phyloP scores from a whole-genome alignment of 257 asterid species.

The Nicotiana attenuata region DNA sequence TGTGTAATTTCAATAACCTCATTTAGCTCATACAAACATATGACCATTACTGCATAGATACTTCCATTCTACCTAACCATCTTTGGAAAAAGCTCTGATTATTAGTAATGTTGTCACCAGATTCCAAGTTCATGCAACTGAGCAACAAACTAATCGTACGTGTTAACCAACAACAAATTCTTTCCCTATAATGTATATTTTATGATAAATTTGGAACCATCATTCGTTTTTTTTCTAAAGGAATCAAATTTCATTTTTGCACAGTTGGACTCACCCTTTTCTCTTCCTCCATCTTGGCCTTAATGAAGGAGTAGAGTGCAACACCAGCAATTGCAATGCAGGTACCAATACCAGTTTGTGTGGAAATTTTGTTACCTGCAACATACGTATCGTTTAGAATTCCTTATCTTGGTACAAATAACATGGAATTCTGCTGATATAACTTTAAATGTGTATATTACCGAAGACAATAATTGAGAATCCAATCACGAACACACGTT shows the following conservation, averaged over 20 bases:
- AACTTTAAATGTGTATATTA: slow-evolving; percentile 17
- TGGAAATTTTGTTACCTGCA: slow-evolving; percentile 87
- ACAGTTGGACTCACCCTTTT: slow-evolving; percentile 62
- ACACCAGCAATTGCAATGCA: slow-evolving; percentile 93
- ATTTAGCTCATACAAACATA: background rate
- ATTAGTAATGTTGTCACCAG: background rate
- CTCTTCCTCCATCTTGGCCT: slow-evolving; percentile 98
- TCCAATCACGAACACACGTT: slow-evolving; percentile 97
- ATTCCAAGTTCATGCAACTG: background rate
- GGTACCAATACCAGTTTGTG: slow-evolving; percentile 96
- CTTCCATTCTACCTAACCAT: background rate
- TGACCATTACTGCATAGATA: background rate
- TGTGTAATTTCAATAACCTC: background rate
- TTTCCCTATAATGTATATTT: background rate
- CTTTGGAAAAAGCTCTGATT: background rate
- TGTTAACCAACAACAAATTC: background rate
- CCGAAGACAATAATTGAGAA: slow-evolving; percentile 90
- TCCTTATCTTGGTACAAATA: background rate
- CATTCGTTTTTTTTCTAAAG: background rate
- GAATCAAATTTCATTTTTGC: background rate
- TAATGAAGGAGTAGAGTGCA: slow-evolving; percentile 85
- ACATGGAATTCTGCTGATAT: background rate
- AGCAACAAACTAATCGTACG: background rate
- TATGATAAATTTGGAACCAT: background rate
- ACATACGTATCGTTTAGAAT: background rate